Conservation (phyloP, 129 eudicot genomes). For the Helichrysum umbraculigerum region DNA sequence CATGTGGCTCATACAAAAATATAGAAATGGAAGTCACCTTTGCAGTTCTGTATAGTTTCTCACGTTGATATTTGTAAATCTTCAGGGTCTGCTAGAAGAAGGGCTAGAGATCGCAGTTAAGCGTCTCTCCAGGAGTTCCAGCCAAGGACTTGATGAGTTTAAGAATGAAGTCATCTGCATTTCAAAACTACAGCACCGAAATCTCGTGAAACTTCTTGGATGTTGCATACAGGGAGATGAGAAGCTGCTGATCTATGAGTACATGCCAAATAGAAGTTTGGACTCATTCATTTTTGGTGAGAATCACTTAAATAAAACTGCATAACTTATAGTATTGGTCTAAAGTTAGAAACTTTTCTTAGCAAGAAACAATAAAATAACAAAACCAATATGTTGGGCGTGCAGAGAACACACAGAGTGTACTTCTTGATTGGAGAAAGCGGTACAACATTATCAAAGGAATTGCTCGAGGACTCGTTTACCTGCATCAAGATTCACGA, state of each 20-base stretch:
- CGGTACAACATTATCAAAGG: slow-evolving; percentile 6
- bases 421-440: no score
- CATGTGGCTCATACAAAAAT: no score
- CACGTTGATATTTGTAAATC: background rate
- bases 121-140: slow-evolving; percentile 21
- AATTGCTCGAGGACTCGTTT: background rate
- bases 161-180: slow-evolving; percentile 33
- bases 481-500: no score
- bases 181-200: slow-evolving; percentile 24
- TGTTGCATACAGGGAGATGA: slow-evolving; percentile 29
- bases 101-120: slow-evolving; percentile 29
- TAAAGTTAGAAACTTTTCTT: no score
- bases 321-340: no score
- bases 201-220: slow-evolving; percentile 29
- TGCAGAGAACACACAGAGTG: no score
- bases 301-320: background rate
- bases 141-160: slow-evolving; percentile 29
- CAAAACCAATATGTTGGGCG: no score
- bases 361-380: no score
- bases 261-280: slow-evolving; percentile 31
- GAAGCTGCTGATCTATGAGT: slow-evolving; percentile 25
- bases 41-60: background rate
- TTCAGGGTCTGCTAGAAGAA: slow-evolving; percentile 22
- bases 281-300: slow-evolving; percentile 23
- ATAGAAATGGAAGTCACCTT: no score